A percentile compares a stretch with the other conserved stretches of the same genome.
These are phyloP conservation scores for Pyrenula aspistea DNA, from an alignment of 495 filamentous ascomycete species.

Conservation along the genomic window DNA sequence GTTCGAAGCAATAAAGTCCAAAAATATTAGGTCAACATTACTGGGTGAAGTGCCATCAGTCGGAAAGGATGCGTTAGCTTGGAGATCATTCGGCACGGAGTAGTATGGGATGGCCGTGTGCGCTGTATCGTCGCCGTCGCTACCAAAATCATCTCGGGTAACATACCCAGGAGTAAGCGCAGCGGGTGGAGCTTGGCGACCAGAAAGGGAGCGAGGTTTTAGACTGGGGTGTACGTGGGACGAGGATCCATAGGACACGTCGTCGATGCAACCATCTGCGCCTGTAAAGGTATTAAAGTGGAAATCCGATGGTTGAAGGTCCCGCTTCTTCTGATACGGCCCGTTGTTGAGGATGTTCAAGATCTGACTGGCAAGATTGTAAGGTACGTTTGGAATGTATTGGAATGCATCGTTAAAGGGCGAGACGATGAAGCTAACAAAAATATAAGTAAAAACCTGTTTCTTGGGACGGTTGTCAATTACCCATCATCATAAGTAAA, in stretches of 20 bases:
- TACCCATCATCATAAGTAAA: slow-evolving; percentile 19
- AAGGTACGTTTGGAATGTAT: slow-evolving; percentile 24
- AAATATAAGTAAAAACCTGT: too few species aligned
- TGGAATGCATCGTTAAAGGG: slow-evolving; percentile 21
- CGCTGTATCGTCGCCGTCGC: slow-evolving; percentile 23
- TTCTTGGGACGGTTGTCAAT: slow-evolving; percentile 5
- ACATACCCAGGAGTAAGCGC: slow-evolving; percentile 21
- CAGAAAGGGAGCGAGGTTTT: slow-evolving; percentile 11
- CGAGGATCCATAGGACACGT: background rate
- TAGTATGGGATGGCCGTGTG: slow-evolving; percentile 16
- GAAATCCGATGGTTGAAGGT: slow-evolving; percentile 22
- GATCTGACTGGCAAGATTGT: slow-evolving; percentile 15
- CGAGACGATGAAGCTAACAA: slow-evolving; percentile 25
- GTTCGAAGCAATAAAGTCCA: slow-evolving; percentile 16
- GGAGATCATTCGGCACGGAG: slow-evolving; percentile 10
- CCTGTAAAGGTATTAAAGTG: slow-evolving; percentile 16
- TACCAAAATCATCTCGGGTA: slow-evolving; percentile 30
- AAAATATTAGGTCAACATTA: slow-evolving; percentile 20
- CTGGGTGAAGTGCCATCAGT: slow-evolving; percentile 11
- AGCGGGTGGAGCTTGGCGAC: slow-evolving; percentile 21
- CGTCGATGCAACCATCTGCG: slow-evolving; percentile 5
- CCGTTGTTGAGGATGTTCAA: slow-evolving; percentile 28
- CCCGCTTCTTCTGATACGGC: slow-evolving; percentile 25
- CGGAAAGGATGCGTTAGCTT: slow-evolving; percentile 20
- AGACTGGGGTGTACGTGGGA: background rate